phyloP scores from a whole-genome alignment of 2,329 filamentous ascomycete species.

The Botrytis porri region DNA sequence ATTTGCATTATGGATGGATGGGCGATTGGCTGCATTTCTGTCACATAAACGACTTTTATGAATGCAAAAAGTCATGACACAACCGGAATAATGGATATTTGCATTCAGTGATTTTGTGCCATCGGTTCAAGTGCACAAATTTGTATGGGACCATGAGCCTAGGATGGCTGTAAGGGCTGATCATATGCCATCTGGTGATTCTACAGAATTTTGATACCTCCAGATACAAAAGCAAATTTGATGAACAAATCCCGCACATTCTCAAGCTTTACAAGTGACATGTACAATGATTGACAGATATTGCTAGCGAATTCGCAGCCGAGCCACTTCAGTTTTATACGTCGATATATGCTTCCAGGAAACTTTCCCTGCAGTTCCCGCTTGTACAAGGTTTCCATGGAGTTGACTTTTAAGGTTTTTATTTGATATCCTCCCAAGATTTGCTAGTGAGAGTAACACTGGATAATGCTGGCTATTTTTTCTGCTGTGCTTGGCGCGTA shows the following conservation, averaged over 20 bases:
- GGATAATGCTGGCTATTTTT: not conserved
- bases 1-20: conserved; percentile 36
- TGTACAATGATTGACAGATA: not conserved
- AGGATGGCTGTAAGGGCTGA: conserved; percentile 1
- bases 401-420: not conserved
- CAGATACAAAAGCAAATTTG: conserved; percentile 8
- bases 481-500: not conserved
- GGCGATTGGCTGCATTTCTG: conserved; percentile 37
- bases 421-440: not conserved
- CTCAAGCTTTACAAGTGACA: not conserved
- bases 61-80: conserved; percentile 21
- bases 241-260: conserved; percentile 6
- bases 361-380: not conserved
- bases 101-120: conserved; percentile 17
- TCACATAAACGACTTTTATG: conserved; percentile 33
- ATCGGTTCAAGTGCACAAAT: conserved; percentile 6
- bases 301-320: not conserved
- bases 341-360: not conserved
- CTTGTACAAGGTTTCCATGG: not conserved
- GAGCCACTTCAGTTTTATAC: not conserved
- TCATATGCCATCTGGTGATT: conserved; percentile 5
- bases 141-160: conserved; percentile 1
- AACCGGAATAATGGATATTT: conserved; percentile 17
- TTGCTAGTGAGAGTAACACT: not conserved
- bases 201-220: conserved; percentile 13